Conservation (phyloP, 148 eudicot species). For the Fallopia convolvulus region DNA sequence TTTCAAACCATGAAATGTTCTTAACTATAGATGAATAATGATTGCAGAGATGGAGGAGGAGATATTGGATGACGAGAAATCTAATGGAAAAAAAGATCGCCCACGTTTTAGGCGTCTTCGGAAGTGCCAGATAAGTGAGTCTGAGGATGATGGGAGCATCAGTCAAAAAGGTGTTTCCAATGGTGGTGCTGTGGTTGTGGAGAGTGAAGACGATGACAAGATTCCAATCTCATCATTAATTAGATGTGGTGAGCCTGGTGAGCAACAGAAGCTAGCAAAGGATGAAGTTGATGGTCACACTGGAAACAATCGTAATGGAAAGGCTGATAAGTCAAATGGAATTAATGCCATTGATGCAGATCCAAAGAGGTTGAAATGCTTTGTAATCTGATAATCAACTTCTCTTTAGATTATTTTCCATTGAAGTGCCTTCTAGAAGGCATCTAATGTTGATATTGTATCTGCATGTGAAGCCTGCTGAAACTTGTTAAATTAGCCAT, state of each 20-base stretch:
- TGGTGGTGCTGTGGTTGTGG: slow-evolving; percentile 8
- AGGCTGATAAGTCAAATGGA: background rate
- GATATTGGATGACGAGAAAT: slow-evolving; percentile 21
- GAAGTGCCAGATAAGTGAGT: slow-evolving; percentile 37
- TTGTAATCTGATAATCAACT: background rate
- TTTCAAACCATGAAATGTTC: background rate
- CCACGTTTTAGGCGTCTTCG: slow-evolving; percentile 31
- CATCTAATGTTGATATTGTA: background rate
- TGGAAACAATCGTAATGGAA: background rate
- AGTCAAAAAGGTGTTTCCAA: slow-evolving; percentile 11
- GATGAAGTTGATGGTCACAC: background rate
- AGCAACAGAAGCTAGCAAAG: slow-evolving; percentile 3
- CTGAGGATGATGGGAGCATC: slow-evolving; percentile 39
- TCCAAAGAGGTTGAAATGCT: slow-evolving; percentile 34
- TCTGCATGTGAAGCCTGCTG: background rate
- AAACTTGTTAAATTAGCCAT: background rate
- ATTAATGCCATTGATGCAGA: slow-evolving; percentile 13
- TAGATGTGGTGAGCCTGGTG: slow-evolving; percentile 19
- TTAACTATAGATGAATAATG: background rate
- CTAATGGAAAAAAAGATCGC: slow-evolving; percentile 16
- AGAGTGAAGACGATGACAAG: slow-evolving; percentile 64
- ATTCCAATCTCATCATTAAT: slow-evolving; percentile 33
- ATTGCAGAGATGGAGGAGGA: slow-evolving; percentile 25
- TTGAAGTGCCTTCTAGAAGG: background rate
- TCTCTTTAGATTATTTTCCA: background rate